A percentile compares a stretch with the other conserved stretches of the same genome.
phyloP scores from a whole-genome alignment of 768 basidiomycete genomes.

The Sarcodon aspratus region DNA sequence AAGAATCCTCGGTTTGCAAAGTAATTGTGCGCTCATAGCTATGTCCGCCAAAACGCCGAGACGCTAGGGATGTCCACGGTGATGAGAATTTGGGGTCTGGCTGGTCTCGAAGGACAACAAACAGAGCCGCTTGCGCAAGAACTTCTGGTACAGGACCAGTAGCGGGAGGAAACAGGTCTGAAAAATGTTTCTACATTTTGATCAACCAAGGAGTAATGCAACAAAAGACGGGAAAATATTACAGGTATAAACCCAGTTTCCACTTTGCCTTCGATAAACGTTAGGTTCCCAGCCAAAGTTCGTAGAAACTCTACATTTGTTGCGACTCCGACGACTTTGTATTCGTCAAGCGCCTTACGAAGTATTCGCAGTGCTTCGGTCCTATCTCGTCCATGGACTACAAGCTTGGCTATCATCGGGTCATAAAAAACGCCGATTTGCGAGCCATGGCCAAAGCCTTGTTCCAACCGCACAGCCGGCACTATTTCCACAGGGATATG shows the following conservation, averaged over 20 bases:
- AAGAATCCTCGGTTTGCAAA: slow-evolving; percentile 45
- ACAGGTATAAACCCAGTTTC: slow-evolving; percentile 92
- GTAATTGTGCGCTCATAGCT: slow-evolving; percentile 47
- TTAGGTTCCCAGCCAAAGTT: slow-evolving; percentile 60
- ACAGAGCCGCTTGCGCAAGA: slow-evolving; percentile 75
- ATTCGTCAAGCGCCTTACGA: slow-evolving; percentile 73
- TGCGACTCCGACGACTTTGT: slow-evolving; percentile 82
- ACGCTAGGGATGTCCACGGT: slow-evolving; percentile 62
- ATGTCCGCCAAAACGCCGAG: slow-evolving; percentile 74
- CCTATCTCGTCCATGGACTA: slow-evolving; percentile 78
- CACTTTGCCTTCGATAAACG: slow-evolving; percentile 70
- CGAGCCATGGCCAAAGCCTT: slow-evolving; percentile 73
- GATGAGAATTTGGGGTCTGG: slow-evolving; percentile 23
- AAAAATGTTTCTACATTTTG: slow-evolving; percentile 61
- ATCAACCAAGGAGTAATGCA: background rate
- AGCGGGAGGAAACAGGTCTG: slow-evolving; percentile 67
- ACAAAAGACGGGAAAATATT: slow-evolving; percentile 1
- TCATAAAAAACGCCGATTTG: slow-evolving; percentile 86
- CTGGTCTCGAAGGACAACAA: slow-evolving; percentile 55
- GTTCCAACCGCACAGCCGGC: slow-evolving; percentile 75
- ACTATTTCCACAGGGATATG: slow-evolving; percentile 18
- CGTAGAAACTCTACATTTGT: slow-evolving; percentile 89
- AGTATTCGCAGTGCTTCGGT: slow-evolving; percentile 76
- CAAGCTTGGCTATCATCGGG: slow-evolving; percentile 86
- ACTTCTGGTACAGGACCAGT: slow-evolving; percentile 46